Evolutionary conservation across 2,329 filamentous ascomycete genomes (phyloP), one percentile per base, ranked within the genome.

Genomic region (Fusarium temperatum): DNA sequence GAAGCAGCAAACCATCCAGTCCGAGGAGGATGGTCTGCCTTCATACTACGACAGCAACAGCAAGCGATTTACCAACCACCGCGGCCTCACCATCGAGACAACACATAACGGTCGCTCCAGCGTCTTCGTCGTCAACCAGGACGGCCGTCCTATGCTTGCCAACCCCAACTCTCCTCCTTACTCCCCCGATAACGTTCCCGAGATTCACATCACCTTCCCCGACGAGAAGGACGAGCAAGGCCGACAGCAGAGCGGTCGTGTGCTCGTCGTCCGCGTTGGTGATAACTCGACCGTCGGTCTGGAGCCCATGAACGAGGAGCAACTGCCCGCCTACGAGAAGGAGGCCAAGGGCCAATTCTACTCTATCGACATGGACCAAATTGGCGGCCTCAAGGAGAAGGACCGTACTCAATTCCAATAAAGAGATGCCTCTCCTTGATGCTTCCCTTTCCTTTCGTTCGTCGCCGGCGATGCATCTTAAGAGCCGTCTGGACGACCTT

Each of bases 131-230:
- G 93, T 94, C 81, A 90, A 93, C 78, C 92, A 94, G 82, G 94
- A 96, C 83, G 90, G 92, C 72, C 84, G 88, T 80, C 90, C 90
- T 74, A 91, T 97, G 84, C 90, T 96, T 75, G 88, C 91, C 74
- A 93, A 93, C 83, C 93, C 93, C 38, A 87, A 89, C 68, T 92
- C 91, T 72, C 92, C 94, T 22, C 93, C 95, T 28, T 86, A 92
- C 78, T 94, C 92, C 51, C 92, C 93, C n/a, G 94, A 90, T 83
- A 92, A 93, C 75, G 89, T 98, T 35, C 96, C 96, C 26, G 94
- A 98, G 85, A 99, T 99, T 79, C 94, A 95, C 84, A 98, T 99
- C 83, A 98, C 96, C 41, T 98, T 99, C 87, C 96, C 96, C 22
- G 94, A 97, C 78, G 96, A 98, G 86, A 92, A 97, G 77, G 95